Percentiles rank a stretch among this genome's conserved stretches.
Conservation (phyloP, 1,284 basidiomycete genomes). For the Ceratobasidium sp. region DNA sequence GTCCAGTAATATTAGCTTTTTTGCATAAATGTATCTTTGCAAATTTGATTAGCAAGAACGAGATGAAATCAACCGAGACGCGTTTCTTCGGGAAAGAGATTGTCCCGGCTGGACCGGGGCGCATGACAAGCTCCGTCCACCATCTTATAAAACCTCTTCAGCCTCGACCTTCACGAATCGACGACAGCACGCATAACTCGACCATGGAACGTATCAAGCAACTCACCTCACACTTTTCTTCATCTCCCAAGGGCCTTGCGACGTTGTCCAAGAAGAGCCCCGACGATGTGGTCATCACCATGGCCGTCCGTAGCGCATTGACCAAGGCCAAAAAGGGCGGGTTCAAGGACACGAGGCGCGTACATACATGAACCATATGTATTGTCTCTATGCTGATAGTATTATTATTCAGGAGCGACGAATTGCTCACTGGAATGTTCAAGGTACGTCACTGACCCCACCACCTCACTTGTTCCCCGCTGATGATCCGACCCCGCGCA, state of each 20-base stretch:
- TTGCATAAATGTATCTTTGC: background rate
- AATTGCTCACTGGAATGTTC: conserved; percentile 80
- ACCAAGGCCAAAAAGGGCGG: conserved; percentile 83
- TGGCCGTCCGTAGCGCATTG: conserved; percentile 82
- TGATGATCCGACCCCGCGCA: conserved; percentile 23
- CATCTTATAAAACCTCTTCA: conserved; percentile 14
- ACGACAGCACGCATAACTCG: background rate
- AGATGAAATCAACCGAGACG: background rate
- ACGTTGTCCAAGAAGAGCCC: conserved; percentile 67
- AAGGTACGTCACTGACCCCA: conserved; percentile 58
- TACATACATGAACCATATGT: background rate
- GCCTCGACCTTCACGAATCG: background rate
- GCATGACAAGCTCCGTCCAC: conserved; percentile 36
- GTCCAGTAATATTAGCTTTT: too few relatives aligned
- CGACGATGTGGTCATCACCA: conserved; percentile 87
- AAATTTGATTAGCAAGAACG: background rate
- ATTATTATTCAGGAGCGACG: conserved; percentile 67
- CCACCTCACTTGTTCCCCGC: background rate
- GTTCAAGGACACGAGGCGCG: conserved; percentile 68
- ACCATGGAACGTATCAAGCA: conserved; percentile 67
- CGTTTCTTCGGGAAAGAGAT: conserved; percentile 1
- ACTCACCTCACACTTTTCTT: conserved; percentile 68
- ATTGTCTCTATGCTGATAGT: background rate
- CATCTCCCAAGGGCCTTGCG: conserved; percentile 57
- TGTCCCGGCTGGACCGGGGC: conserved; percentile 25